Conservation (phyloP, 352 stramenopile genomes). For the Phytophthora vignae region DNA sequence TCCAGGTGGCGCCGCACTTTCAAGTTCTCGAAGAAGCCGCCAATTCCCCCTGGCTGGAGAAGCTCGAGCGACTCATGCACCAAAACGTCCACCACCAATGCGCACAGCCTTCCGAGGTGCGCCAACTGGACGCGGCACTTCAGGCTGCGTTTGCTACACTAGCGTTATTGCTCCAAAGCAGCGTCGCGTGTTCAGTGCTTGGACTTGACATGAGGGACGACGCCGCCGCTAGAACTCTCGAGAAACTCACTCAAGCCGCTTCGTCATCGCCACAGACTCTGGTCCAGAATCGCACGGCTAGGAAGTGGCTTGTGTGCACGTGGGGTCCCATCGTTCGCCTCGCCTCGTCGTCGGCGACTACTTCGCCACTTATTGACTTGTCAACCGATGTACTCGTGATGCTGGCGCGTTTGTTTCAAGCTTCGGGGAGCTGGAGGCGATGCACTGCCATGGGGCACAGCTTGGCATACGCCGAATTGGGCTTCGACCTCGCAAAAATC, state of each 20-base stretch:
- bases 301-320: slow-evolving; percentile 45
- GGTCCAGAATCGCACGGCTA: slow-evolving; percentile 42
- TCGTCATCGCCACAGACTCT: slow-evolving; percentile 31
- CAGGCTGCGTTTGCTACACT: slow-evolving; percentile 28
- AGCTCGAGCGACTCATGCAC: slow-evolving; percentile 61
- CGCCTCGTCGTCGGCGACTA: slow-evolving; percentile 3
- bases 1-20: slow-evolving; percentile 28
- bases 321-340: slow-evolving; percentile 33
- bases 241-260: slow-evolving; percentile 37
- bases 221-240: slow-evolving; percentile 26
- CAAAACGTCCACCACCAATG: slow-evolving; percentile 66
- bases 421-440: slow-evolving; percentile 43
- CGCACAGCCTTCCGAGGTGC: slow-evolving; percentile 38
- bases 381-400: slow-evolving; percentile 52
- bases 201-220: slow-evolving; percentile 21
- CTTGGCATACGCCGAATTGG: slow-evolving; percentile 52
- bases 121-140: slow-evolving; percentile 42
- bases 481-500: slow-evolving; percentile 52
- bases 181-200: slow-evolving; percentile 9
- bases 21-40: slow-evolving; percentile 37
- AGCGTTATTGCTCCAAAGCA: slow-evolving; percentile 31
- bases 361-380: slow-evolving; percentile 31
- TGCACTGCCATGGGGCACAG: slow-evolving; percentile 56
- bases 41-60: slow-evolving; percentile 39
- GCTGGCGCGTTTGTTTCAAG: slow-evolving; percentile 55